phyloP scores from a whole-genome alignment of 78 protist species.

The Planoprotostelium fungivorum region DNA sequence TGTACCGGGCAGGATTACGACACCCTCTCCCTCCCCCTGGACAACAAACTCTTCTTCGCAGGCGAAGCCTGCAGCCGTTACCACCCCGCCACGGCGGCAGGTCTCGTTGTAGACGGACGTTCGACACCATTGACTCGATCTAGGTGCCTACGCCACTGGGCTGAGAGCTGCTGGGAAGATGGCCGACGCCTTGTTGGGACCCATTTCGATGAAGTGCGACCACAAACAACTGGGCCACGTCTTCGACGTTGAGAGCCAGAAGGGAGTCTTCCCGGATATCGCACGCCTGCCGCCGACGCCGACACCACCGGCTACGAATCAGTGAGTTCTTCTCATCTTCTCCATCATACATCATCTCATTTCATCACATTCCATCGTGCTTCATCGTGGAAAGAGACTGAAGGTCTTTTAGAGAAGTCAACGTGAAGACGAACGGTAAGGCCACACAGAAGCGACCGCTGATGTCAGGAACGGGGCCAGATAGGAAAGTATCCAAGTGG shows the following conservation, averaged over 20 bases:
- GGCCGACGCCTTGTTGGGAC: background rate
- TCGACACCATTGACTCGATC: background rate
- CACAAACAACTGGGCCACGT: background rate
- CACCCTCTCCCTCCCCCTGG: background rate
- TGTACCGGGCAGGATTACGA: background rate
- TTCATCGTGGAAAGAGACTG: no score
- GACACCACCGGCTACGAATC: no score
- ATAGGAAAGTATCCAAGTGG: no score
- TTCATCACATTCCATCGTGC: no score
- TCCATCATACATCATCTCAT: no score
- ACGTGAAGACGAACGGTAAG: no score
- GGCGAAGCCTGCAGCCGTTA: slow-evolving; percentile 38
- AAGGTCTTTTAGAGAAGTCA: no score
- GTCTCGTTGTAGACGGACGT: background rate
- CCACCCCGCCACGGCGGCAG: slow-evolving; percentile 50
- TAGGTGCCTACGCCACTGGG: background rate
- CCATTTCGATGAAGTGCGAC: background rate
- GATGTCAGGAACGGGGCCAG: no score
- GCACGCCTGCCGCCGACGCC: no score
- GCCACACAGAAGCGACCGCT: no score
- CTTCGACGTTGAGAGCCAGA: background rate
- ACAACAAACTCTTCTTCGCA: slow-evolving; percentile 24
- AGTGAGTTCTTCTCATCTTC: no score
- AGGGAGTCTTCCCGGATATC: no score
- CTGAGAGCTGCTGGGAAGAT: background rate